Base-by-base conservation (phyloP, 2,329 filamentous ascomycete species). In the Botrytis hyacinthi region DNA sequence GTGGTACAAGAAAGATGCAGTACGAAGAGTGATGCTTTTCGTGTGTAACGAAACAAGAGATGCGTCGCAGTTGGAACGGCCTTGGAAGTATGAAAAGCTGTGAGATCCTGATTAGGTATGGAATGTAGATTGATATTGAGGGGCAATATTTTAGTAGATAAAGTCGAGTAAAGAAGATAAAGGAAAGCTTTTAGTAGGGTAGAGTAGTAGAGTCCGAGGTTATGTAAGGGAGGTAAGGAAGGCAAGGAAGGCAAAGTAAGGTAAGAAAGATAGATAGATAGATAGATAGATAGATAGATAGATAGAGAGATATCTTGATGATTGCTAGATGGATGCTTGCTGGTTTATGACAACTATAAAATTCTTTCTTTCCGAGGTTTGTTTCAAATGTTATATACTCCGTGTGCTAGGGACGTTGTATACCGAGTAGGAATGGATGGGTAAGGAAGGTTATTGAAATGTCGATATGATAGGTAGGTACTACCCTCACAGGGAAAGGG, bases 11-110 rank as follows among this genome's bases (percentile, higher is more conserved):
- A 40, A 46, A 54, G 29, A 68, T 42, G 65, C 65, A 57, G 32
- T 68, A 57, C 48, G 65, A 57, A 68, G 65, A 68, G 35, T 68
- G 35, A 68, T n/a, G 35, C 46, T 68, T 54, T 48, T 57, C 35
- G 57, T 68, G 22, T 68, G 35, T 42, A 57, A 57, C 48, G 48
- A 57, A 54, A 68, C 29, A 65, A 32, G 32, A 46, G 29, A 32
- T 37, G 22, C 18, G 44, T 26, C 51, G 40, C 32, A 51, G 48
- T n/a, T n/a, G 44, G 44, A 67, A 16, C 6, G 14, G 14, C 12
- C 40, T 16, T 42, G 40, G 40, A 63, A 66, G n/a, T 26, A 46
- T 35, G 22, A 54, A 51, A 67, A 54, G 32, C 16, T 54, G 46
- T 68, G 46, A 29, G 26, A 29, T 29, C 48, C 65, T 40, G 54